These are phyloP conservation scores for Vigna unguiculata DNA, from an alignment of 306 rosid genomes.

Conservation along the genomic window DNA sequence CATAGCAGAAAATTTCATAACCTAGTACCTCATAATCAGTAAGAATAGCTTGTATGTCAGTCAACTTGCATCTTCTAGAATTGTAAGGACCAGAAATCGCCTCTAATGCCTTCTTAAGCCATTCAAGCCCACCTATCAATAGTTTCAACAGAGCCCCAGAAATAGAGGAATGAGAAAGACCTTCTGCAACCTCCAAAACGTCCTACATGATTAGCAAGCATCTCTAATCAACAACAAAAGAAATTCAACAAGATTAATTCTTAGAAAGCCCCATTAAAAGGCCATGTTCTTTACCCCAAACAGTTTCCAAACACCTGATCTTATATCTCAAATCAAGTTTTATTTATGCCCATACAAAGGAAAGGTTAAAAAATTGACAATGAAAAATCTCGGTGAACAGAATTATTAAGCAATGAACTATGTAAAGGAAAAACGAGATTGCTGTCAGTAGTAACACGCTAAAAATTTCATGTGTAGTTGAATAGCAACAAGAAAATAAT, in stretches of 20 bases:
- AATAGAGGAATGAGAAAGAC: constrained; percentile 49
- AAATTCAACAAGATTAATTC: constrained; percentile 16
- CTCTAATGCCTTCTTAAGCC: constrained; percentile 80
- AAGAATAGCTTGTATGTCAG: constrained; percentile 74
- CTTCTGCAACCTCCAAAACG: constrained; percentile 69
- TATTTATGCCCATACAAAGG: background rate
- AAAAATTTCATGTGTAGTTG: constrained; percentile 15
- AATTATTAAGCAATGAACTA: too few species aligned
- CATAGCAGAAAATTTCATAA: constrained; percentile 29
- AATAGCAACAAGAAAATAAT: constrained; percentile 9
- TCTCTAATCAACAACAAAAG: constrained; percentile 31
- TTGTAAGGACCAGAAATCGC: constrained; percentile 54
- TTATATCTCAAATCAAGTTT: constrained; percentile 10
- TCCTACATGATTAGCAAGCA: constrained; percentile 63
- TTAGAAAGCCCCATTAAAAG: background rate
- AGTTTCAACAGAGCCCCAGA: constrained; percentile 64
- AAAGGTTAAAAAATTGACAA: background rate
- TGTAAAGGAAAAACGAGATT: too few species aligned
- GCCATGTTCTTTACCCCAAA: constrained; percentile 18
- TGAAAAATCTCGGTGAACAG: too few species aligned
- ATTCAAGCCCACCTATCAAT: constrained; percentile 67
- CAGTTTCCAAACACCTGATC: background rate
- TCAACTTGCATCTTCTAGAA: constrained; percentile 64
- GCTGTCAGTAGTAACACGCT: background rate
- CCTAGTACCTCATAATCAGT: constrained; percentile 61